phyloP scores from a whole-genome alignment of 2,329 filamentous ascomycete genomes.

The Alternaria sp. region DNA sequence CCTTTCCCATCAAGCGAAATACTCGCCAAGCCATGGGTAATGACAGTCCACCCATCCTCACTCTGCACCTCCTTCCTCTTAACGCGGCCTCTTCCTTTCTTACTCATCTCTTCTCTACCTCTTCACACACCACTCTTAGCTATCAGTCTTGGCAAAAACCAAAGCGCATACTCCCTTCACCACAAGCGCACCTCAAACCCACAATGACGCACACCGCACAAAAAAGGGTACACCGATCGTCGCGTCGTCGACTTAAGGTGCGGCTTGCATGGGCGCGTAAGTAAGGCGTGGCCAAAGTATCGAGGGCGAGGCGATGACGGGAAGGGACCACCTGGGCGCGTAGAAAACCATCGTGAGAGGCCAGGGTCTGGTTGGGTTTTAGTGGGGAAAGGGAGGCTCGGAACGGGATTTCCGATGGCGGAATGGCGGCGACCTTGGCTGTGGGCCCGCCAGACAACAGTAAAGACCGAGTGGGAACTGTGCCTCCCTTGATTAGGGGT shows the following conservation, averaged over 20 bases:
- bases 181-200: neutral
- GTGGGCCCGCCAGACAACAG: neutral
- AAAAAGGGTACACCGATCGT: neutral
- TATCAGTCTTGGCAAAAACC: neutral
- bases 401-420: slow-evolving; percentile 1
- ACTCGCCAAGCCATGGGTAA: slow-evolving; percentile 36
- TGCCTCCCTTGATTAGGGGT: neutral
- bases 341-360: slow-evolving; percentile 8
- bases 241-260: slow-evolving; percentile 27
- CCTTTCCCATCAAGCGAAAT: slow-evolving; percentile 4
- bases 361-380: neutral
- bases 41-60: slow-evolving; percentile 47
- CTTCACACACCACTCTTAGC: neutral
- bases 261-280: slow-evolving; percentile 31
- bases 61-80: slow-evolving; percentile 39
- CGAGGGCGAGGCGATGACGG: neutral
- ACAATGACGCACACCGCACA: neutral
- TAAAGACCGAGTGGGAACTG: neutral
- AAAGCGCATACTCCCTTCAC: neutral
- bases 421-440: neutral
- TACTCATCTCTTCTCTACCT: neutral
- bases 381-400: slow-evolving; percentile 1
- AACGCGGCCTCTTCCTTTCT: slow-evolving; percentile 25
- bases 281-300: neutral
- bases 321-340: slow-evolving; percentile 3